phyloP scores from a whole-genome alignment of 352 stramenopile genomes.

The Phytophthora palmivora region DNA sequence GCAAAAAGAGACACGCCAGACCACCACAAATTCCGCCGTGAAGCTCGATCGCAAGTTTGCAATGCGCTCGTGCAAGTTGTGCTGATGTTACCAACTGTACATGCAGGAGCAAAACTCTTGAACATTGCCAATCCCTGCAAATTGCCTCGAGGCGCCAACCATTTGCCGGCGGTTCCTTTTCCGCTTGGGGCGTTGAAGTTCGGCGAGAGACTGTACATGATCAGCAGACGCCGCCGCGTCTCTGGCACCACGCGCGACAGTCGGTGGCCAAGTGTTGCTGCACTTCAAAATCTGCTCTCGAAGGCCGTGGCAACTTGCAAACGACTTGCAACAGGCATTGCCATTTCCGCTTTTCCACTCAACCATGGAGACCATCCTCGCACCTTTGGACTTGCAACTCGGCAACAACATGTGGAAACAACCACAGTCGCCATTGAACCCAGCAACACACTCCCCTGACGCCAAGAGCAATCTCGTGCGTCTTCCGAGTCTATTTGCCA shows the following conservation, averaged over 20 bases:
- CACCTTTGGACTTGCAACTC: conserved; percentile 61
- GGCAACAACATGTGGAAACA: conserved; percentile 38
- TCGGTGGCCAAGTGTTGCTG: too few relatives aligned
- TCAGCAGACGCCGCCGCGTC: conserved; percentile 15
- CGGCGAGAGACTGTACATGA: conserved; percentile 14
- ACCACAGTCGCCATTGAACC: conserved; percentile 22
- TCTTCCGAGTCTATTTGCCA: conserved; percentile 61
- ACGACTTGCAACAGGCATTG: neutral
- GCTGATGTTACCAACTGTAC: too few relatives aligned
- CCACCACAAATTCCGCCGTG: conserved; percentile 27
- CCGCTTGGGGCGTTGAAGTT: conserved; percentile 35
- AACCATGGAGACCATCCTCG: conserved; percentile 71
- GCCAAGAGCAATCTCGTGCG: conserved; percentile 47
- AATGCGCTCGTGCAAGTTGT: too few relatives aligned
- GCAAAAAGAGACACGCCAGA: conserved; percentile 21
- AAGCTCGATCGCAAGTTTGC: too few relatives aligned
- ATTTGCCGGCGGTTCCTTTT: conserved; percentile 26
- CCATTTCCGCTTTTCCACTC: conserved; percentile 10
- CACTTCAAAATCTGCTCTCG: conserved; percentile 45
- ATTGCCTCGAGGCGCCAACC: too few relatives aligned
- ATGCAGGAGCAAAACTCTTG: too few relatives aligned
- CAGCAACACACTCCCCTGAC: conserved; percentile 13
- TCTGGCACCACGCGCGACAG: conserved; percentile 22
- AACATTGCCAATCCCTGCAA: too few relatives aligned
- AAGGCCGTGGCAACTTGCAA: conserved; percentile 24